Percentiles rank a stretch among this genome's conserved stretches.
These are phyloP conservation scores for Rhizopogon rudus DNA, from an alignment of 768 basidiomycete species.

Conservation along the genomic window DNA sequence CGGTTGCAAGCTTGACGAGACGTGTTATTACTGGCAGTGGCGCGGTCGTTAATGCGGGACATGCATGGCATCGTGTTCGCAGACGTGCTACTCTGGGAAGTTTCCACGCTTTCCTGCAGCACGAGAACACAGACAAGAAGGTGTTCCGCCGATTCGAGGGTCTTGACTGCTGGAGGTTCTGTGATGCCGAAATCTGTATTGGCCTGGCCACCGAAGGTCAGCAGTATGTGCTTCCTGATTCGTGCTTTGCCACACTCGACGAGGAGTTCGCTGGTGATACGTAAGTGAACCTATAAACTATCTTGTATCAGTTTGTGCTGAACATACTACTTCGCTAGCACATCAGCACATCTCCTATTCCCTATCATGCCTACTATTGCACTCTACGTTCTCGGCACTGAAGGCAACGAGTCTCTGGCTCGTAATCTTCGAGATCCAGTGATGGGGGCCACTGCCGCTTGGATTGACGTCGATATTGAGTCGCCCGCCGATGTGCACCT, in stretches of 20 bases:
- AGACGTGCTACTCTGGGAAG: constrained; percentile 20
- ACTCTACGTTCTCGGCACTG: constrained; percentile 44
- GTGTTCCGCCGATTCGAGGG: constrained; percentile 11
- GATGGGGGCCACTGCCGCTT: constrained; percentile 21
- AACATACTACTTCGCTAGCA: constrained; percentile 21
- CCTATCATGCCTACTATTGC: constrained; percentile 51
- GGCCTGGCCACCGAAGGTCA: constrained; percentile 50
- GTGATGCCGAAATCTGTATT: constrained; percentile 47
- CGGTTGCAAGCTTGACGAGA: constrained; percentile 25
- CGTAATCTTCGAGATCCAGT: constrained; percentile 9
- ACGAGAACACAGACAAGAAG: constrained; percentile 3
- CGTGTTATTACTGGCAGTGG: constrained; percentile 18
- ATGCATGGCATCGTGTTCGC: constrained; percentile 24
- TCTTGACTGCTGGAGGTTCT: constrained; percentile 43
- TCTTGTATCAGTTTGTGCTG: neutral
- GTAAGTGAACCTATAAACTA: constrained; percentile 15
- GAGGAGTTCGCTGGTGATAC: constrained; percentile 34
- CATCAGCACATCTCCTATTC: constrained; percentile 48
- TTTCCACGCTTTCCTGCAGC: constrained; percentile 25
- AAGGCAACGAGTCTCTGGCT: constrained; percentile 14
- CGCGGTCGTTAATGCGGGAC: constrained; percentile 11
- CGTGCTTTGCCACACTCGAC: constrained; percentile 49
- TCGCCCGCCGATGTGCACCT: constrained; percentile 52
- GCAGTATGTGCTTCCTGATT: constrained; percentile 51
- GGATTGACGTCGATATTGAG: constrained; percentile 46